phyloP scores from a whole-genome alignment of 2,329 filamentous ascomycete species.

The Ophiocordyceps camponoti-leonardi region DNA sequence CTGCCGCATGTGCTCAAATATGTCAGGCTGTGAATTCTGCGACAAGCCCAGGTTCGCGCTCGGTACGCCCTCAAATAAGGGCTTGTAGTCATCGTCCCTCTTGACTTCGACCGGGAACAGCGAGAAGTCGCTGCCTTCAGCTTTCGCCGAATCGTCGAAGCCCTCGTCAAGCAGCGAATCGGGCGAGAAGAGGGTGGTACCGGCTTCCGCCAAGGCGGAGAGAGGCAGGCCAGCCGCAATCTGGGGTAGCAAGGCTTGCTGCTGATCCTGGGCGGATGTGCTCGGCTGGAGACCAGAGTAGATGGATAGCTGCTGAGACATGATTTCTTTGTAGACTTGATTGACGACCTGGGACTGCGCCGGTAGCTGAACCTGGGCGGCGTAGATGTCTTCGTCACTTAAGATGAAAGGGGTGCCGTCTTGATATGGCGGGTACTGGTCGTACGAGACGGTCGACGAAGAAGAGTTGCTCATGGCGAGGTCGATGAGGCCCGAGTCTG shows the following conservation, averaged over 20 bases:
- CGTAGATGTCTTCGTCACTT: conserved; percentile 42
- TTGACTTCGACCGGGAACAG: conserved; percentile 32
- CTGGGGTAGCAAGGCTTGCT: conserved; percentile 29
- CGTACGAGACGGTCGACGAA: conserved; percentile 18
- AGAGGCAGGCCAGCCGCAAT: not conserved
- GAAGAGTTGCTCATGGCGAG: conserved; percentile 18
- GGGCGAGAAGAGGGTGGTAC: conserved; percentile 52
- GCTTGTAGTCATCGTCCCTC: conserved; percentile 23
- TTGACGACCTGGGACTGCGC: conserved; percentile 19
- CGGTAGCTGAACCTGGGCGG: conserved; percentile 37
- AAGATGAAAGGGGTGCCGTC: conserved; percentile 44
- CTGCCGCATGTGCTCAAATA: conserved; percentile 22
- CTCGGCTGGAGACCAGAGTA: conserved; percentile 11
- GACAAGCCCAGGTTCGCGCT: conserved; percentile 33
- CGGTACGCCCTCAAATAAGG: conserved; percentile 29
- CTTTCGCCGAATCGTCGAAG: conserved; percentile 36
- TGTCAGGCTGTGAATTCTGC: conserved; percentile 33
- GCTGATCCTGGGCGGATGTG: conserved; percentile 24
- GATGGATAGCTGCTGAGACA: conserved; percentile 22
- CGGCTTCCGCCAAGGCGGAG: conserved; percentile 21
- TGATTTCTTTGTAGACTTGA: conserved; percentile 25
- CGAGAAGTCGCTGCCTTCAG: conserved; percentile 42
- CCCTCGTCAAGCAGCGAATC: conserved; percentile 48
- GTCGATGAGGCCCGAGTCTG: conserved; percentile 23
- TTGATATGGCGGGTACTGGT: conserved; percentile 44